phyloP scores from a whole-genome alignment of 2,329 filamentous ascomycete genomes.

The Stachybotrys chlorohalonatus region DNA sequence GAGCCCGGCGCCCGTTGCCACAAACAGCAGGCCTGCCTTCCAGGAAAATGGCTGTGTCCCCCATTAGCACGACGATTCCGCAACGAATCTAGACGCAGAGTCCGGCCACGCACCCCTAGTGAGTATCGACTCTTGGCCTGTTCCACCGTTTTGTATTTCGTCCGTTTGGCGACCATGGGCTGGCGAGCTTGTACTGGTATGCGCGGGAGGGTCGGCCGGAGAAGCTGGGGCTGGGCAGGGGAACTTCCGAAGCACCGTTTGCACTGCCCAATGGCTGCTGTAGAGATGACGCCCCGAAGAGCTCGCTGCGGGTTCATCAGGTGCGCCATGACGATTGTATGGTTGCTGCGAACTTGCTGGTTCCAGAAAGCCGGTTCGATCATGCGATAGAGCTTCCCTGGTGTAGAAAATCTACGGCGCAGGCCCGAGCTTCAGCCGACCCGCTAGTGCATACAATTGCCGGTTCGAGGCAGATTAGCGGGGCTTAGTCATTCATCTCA shows the following conservation, averaged over 20 bases:
- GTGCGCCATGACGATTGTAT: conserved; percentile 26
- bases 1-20: conserved; percentile 66
- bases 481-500: conserved; percentile 1
- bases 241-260: conserved; percentile 31
- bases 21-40: conserved; percentile 80
- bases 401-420: background rate
- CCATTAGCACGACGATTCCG: conserved; percentile 12
- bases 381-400: background rate
- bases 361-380: background rate
- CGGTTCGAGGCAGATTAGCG: background rate
- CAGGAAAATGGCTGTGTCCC: conserved; percentile 73
- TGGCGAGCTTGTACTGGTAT: conserved; percentile 21
- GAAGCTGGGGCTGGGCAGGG: conserved; percentile 23
- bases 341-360: background rate
- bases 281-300: conserved; percentile 22
- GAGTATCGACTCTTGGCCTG: conserved; percentile 50
- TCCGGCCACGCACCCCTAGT: conserved; percentile 36
- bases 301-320: conserved; percentile 22
- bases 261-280: conserved; percentile 25
- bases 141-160: conserved; percentile 44
- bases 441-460: no score
- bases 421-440: background rate
- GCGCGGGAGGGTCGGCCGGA: conserved; percentile 23
- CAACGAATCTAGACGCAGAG: background rate
- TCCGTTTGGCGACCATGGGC: conserved; percentile 27